phyloP scores from a whole-genome alignment of 2,329 filamentous ascomycete species.

The Xenoacremonium recifei region DNA sequence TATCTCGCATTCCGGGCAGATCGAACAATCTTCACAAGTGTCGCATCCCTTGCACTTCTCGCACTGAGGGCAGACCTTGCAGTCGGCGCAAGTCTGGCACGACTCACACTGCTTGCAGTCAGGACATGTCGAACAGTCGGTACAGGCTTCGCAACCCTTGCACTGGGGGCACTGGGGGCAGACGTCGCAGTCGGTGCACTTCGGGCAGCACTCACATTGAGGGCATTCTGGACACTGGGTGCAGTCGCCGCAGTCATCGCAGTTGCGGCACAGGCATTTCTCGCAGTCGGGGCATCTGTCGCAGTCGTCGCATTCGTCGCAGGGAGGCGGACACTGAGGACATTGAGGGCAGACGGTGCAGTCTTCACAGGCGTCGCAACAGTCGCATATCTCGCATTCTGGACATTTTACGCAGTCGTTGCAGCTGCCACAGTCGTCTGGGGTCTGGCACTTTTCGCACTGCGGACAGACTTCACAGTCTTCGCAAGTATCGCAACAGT shows the following conservation, averaged over 20 bases:
- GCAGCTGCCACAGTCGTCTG: not conserved
- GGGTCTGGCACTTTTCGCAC: not conserved
- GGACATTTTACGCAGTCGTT: not conserved
- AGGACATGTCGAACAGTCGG: not conserved
- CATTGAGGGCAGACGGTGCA: not conserved
- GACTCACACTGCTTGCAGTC: not conserved
- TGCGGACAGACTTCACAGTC: not conserved
- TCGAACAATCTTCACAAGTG: not conserved
- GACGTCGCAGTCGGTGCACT: not conserved
- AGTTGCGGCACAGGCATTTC: not conserved
- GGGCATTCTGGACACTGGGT: not conserved
- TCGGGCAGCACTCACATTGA: not conserved
- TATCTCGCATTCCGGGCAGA: not conserved
- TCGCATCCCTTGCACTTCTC: slow-evolving; percentile 1
- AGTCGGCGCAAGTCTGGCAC: too few relatives aligned
- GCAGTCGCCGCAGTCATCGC: not conserved
- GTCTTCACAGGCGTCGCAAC: not conserved
- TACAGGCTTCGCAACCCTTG: not conserved
- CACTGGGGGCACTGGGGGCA: slow-evolving; percentile 1
- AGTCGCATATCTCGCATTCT: not conserved
- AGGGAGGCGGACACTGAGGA: not conserved
- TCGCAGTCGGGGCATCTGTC: not conserved
- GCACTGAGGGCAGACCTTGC: not conserved
- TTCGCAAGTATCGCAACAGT: not conserved
- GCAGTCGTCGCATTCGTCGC: not conserved